Evolutionary conservation across 2,329 filamentous ascomycete genomes (phyloP), one percentile per base, ranked within the genome.

Genomic region (Hymenoscyphus repandus): DNA sequence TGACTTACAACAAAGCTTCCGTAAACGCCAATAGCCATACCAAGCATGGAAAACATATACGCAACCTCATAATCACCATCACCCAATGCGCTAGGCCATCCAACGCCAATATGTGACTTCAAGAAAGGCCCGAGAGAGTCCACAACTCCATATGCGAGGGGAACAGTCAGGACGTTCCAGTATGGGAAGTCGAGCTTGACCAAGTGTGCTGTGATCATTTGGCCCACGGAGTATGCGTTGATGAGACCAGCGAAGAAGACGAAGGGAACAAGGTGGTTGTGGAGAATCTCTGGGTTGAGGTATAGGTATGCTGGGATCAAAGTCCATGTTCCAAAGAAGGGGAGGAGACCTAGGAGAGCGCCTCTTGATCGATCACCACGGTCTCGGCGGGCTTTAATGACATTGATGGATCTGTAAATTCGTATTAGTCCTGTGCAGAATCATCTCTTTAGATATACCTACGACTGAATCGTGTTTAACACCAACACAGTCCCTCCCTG

Each of bases 161-260:
- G 92, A 18, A 91, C 69, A 38, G 85, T 78, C 43, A 97, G 76
- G 15, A 96, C 81, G 69, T 97, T 97, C 70, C 84, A 83, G 75
- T 92, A 95, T 5, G 93, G 93, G 73, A 96, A 99, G 11, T 79
- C 78, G 38, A 88, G 80, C 70, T 92, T 88, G 53, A 92, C 90
- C 17, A 99, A 77, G 70, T 99, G 93, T 0, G 91, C 91, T 39
- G 89, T 90, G 70, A 97, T 97, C 74, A 97, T 96, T 68, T 91
- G 87, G 6, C 92, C 92, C 51, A 97, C 92, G 46, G 87, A 88
- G 74, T 96, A 97, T 54, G 93, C 91, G 67, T 97, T 97, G 66
- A 96, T 78, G 51, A 97, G 74, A 49, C 91, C 91, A 38, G 87
- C 86, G 67, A 93, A 96, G 67, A 97, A 77, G 57, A 86, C 77